A percentile compares a stretch with the other conserved stretches of the same genome.
Evolutionary conservation across 192 early-diverging fungal species (phyloP).

Genomic region (Cetraspora pellucida): DNA sequence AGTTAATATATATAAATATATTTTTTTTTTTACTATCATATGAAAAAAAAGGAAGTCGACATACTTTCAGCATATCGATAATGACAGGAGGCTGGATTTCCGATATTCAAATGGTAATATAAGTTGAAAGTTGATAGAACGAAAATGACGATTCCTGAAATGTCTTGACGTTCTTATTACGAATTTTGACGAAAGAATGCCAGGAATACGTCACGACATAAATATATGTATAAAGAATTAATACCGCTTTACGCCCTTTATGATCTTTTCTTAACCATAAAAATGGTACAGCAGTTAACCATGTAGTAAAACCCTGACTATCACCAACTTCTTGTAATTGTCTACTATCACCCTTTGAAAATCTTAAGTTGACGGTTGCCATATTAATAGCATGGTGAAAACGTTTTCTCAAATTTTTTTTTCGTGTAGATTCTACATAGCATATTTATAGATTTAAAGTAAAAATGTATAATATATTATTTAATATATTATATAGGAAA

Average conservation of each 20-base stretch:
- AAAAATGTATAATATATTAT: too few relatives aligned
- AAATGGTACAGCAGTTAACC: slow-evolving; percentile 36
- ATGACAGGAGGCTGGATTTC: too few relatives aligned
- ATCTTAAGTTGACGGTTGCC: neutral
- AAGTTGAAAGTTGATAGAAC: too few relatives aligned
- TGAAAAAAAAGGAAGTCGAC: neutral
- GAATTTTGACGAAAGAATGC: neutral
- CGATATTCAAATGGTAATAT: too few relatives aligned
- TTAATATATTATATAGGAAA: too few relatives aligned
- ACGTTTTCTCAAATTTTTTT: neutral
- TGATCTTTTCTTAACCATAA: slow-evolving; percentile 39
- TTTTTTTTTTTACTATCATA: slow-evolving; percentile 13
- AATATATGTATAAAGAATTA: slow-evolving; percentile 22
- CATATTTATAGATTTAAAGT: too few relatives aligned
- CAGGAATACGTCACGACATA: neutral
- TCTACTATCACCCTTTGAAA: neutral
- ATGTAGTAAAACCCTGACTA: neutral
- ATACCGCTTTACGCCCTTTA: slow-evolving; percentile 43
- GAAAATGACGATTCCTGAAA: too few relatives aligned
- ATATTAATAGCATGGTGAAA: neutral
- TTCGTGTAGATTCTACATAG: neutral
- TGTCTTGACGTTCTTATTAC: neutral
- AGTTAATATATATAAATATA: neutral
- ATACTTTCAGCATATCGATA: too few relatives aligned
- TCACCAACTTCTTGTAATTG: slow-evolving; percentile 7